A percentile compares a stretch with the other conserved stretches of the same genome.
phyloP scores from a whole-genome alignment of 208 protist species.

The Crithidia fasciculata region DNA sequence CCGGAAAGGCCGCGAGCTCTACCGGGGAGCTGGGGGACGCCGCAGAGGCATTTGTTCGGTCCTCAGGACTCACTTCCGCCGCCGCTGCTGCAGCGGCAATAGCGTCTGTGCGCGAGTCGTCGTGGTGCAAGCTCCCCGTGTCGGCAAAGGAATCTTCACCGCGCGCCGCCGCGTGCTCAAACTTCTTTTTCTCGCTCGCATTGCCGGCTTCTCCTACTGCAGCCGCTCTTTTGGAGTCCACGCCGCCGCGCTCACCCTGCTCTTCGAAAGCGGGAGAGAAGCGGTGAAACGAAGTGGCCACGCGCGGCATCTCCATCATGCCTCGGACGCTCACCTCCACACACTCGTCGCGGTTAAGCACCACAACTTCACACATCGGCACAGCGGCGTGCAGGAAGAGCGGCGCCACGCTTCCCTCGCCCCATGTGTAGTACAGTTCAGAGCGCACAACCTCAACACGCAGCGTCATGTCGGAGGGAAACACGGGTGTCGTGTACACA shows the following conservation, averaged over 20 bases:
- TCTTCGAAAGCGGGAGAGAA: neutral
- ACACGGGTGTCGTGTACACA: conserved; percentile 47
- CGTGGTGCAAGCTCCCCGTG: no score
- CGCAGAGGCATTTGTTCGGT: neutral
- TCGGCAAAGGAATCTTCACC: neutral
- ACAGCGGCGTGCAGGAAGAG: conserved; percentile 48
- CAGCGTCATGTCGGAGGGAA: conserved; percentile 55
- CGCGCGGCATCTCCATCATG: conserved; percentile 24
- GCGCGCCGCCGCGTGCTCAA: neutral
- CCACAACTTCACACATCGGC: conserved; percentile 19
- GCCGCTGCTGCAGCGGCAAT: neutral
- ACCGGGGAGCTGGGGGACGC: no score
- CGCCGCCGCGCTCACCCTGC: neutral
- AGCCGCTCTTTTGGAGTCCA: neutral
- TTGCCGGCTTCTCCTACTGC: neutral
- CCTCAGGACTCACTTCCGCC: no score
- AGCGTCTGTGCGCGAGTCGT: no score
- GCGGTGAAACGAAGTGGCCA: conserved; percentile 10
- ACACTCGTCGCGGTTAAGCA: conserved; percentile 53
- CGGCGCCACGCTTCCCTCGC: conserved; percentile 47
- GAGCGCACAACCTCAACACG: conserved; percentile 31
- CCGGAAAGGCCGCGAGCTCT: conserved; percentile 22
- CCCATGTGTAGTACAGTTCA: conserved; percentile 61
- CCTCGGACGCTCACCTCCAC: conserved; percentile 45
- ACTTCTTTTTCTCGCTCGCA: no score